Conservation (phyloP, 2,329 filamentous ascomycete genomes). For the Monilinia fructigena region DNA sequence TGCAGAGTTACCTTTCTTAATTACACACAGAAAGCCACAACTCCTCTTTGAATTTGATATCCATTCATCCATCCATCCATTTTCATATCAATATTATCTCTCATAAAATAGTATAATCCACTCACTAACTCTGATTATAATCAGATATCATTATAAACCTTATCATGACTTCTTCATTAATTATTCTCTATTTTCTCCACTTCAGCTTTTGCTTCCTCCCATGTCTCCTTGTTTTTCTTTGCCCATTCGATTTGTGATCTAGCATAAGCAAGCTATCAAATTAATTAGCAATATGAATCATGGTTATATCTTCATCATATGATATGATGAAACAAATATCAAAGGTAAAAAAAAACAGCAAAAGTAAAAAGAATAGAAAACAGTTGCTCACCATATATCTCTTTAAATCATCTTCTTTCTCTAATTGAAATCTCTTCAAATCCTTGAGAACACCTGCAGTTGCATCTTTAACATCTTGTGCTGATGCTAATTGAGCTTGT, state of each 20-base stretch:
- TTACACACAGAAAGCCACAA: conserved; percentile 7
- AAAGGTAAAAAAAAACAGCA: too few relatives aligned
- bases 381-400: conserved; percentile 82
- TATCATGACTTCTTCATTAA: conserved; percentile 30
- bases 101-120: conserved; percentile 23
- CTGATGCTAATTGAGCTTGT: conserved; percentile 83
- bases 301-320: background rate
- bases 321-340: background rate
- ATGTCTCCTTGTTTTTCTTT: conserved; percentile 68
- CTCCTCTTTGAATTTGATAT: conserved; percentile 1
- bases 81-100: conserved; percentile 24
- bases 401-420: conserved; percentile 92
- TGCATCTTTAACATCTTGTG: conserved; percentile 90
- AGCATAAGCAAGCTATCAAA: conserved; percentile 64
- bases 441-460: conserved; percentile 86
- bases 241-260: conserved; percentile 74
- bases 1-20: conserved; percentile 6
- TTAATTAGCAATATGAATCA: conserved; percentile 23
- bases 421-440: conserved; percentile 85
- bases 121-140: background rate
- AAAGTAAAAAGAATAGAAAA: background rate
- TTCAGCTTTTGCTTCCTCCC: conserved; percentile 70
- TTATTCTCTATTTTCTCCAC: conserved; percentile 63
- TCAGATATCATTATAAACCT: background rate
- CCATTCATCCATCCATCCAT: conserved; percentile 9